Evolutionary conservation across 164 flowering plant species (phyloP).

Genomic region (Magnolia sinica): DNA sequence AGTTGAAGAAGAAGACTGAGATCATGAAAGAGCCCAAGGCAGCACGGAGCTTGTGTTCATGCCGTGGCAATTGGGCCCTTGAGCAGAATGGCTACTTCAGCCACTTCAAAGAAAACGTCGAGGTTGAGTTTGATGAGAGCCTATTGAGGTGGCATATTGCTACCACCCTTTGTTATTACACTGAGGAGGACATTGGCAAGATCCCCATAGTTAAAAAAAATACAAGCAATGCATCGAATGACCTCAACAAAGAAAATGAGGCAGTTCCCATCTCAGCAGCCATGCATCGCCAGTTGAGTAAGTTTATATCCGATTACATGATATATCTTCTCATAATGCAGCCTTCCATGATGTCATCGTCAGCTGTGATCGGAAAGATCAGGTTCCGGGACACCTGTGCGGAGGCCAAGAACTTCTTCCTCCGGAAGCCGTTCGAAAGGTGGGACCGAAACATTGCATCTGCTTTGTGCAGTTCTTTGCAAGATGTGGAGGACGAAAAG

Average conservation of each 20-base stretch:
- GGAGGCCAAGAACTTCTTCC: slow-evolving; percentile 17
- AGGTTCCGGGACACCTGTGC: slow-evolving; percentile 21
- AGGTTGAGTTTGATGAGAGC: slow-evolving; percentile 25
- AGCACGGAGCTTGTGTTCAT: slow-evolving; percentile 2
- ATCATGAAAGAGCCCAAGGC: neutral
- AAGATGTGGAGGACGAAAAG: neutral
- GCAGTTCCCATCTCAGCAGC: neutral
- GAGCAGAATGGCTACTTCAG: neutral
- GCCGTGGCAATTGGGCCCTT: slow-evolving; percentile 19
- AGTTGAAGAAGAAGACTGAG: neutral
- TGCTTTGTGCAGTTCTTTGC: neutral
- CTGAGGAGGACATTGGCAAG: neutral
- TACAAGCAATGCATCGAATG: neutral
- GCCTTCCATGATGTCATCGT: slow-evolving; percentile 17
- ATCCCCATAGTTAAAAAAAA: too few relatives aligned
- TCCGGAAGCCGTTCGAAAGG: too few relatives aligned
- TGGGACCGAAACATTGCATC: neutral
- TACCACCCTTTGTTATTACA: slow-evolving; percentile 21
- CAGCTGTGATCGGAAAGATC: slow-evolving; percentile 10
- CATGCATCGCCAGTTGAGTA: neutral
- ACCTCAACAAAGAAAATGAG: neutral
- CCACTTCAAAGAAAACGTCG: slow-evolving; percentile 4
- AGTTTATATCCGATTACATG: slow-evolving; percentile 18
- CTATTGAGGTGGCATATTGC: slow-evolving; percentile 34
- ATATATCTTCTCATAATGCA: slow-evolving; percentile 16